Percentiles rank a stretch among this genome's conserved stretches.
These are phyloP conservation scores for Inga laurina DNA, from an alignment of 306 rosid genomes.

Conservation along the genomic window DNA sequence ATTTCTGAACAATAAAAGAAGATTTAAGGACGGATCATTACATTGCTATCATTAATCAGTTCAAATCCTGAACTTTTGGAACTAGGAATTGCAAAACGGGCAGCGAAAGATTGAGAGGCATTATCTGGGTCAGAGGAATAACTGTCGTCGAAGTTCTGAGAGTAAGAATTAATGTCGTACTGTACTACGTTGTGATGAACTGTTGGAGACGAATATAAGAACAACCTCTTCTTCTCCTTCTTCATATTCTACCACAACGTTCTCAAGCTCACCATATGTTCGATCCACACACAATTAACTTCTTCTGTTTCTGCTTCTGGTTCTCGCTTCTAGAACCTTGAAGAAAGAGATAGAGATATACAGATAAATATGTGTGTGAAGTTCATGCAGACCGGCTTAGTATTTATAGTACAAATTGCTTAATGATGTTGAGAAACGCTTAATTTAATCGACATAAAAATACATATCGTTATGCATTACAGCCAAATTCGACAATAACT, in stretches of 20 bases:
- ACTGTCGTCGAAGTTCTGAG: conserved; percentile 73
- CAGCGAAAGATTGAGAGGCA: conserved; percentile 64
- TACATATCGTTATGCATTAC: neutral
- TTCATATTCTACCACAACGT: neutral
- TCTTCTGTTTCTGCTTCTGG: too few species aligned
- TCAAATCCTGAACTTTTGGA: neutral
- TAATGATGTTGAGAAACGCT: neutral
- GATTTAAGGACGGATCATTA: neutral
- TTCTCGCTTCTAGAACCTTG: too few species aligned
- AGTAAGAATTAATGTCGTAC: conserved; percentile 56
- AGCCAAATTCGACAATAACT: neutral
- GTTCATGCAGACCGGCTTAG: neutral
- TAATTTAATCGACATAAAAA: neutral
- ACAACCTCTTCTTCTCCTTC: conserved; percentile 15
- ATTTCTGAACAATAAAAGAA: neutral
- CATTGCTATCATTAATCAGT: neutral
- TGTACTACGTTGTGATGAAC: conserved; percentile 18
- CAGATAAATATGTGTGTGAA: neutral
- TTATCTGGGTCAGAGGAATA: conserved; percentile 53
- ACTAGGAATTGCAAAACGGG: conserved; percentile 60
- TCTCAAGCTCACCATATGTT: conserved; percentile 2
- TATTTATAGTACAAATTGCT: neutral
- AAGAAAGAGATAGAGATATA: too few species aligned
- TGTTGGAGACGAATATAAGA: neutral
- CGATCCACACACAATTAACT: neutral